Evolutionary conservation across 352 stramenopile species (phyloP).

Genomic region (Phytophthora pini): DNA sequence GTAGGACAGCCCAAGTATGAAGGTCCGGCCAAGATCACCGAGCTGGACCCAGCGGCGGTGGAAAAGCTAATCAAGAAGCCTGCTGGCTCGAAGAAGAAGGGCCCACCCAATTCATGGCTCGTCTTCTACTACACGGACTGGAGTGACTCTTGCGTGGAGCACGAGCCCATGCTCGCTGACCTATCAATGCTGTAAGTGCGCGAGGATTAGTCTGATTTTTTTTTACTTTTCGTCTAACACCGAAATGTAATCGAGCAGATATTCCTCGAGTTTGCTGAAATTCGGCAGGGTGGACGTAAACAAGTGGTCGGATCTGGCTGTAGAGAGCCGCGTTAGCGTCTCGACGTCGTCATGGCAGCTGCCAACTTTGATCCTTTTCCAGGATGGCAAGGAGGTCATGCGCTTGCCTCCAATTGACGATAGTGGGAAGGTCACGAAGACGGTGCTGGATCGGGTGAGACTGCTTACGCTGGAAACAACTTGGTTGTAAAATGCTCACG

Average conservation of each 20-base stretch:
- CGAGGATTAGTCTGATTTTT: too few relatives aligned
- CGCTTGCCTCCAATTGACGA: slow-evolving; percentile 64
- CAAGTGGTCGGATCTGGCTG: slow-evolving; percentile 67
- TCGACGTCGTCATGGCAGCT: slow-evolving; percentile 73
- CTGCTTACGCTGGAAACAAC: neutral
- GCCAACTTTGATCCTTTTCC: slow-evolving; percentile 79
- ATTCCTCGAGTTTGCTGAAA: slow-evolving; percentile 52
- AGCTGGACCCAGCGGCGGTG: slow-evolving; percentile 52
- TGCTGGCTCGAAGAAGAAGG: slow-evolving; percentile 31
- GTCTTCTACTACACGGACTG: slow-evolving; percentile 80
- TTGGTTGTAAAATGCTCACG: neutral
- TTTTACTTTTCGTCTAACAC: neutral
- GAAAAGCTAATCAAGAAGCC: slow-evolving; percentile 56
- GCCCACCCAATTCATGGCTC: slow-evolving; percentile 59
- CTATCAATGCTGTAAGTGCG: slow-evolving; percentile 47
- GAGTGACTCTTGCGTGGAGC: slow-evolving; percentile 76
- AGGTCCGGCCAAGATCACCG: slow-evolving; percentile 59
- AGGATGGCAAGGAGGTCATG: slow-evolving; percentile 60
- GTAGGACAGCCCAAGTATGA: slow-evolving; percentile 71
- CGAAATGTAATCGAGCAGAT: slow-evolving; percentile 35
- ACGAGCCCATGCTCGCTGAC: slow-evolving; percentile 76
- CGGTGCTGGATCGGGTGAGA: slow-evolving; percentile 62
- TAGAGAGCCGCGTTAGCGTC: slow-evolving; percentile 65
- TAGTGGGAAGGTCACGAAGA: slow-evolving; percentile 63
- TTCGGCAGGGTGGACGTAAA: slow-evolving; percentile 77